Evolutionary conservation across 495 filamentous ascomycete genomes (phyloP).

Genomic region (Aspergillus conjunctus): DNA sequence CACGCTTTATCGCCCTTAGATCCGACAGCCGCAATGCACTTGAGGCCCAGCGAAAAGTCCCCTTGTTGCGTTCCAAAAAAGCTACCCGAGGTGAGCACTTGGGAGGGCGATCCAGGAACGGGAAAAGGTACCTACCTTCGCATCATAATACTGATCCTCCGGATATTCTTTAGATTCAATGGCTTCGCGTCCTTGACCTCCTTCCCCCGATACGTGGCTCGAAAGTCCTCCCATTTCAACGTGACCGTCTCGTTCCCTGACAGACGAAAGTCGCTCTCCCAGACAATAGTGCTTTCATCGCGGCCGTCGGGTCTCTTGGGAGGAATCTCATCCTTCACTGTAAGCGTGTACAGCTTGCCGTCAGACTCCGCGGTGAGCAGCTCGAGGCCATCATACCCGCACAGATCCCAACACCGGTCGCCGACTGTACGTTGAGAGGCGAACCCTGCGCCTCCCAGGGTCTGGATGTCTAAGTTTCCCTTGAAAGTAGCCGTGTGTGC

Average conservation of each 20-base stretch:
- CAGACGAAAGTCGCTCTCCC: conserved; percentile 44
- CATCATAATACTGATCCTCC: conserved; percentile 72
- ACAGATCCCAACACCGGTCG: conserved; percentile 55
- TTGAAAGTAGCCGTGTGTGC: conserved; percentile 51
- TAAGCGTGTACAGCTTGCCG: conserved; percentile 68
- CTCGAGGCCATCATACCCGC: conserved; percentile 56
- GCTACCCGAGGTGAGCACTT: conserved; percentile 39
- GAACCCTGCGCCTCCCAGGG: conserved; percentile 81
- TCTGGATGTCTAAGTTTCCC: conserved; percentile 70
- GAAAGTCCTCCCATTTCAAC: conserved; percentile 63
- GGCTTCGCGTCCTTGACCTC: conserved; percentile 55
- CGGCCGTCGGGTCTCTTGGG: conserved; percentile 58
- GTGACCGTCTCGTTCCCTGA: conserved; percentile 29
- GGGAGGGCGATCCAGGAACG: neutral
- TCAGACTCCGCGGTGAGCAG: conserved; percentile 38
- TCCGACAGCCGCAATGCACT: conserved; percentile 40
- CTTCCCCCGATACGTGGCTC: conserved; percentile 71
- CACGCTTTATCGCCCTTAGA: too few species aligned
- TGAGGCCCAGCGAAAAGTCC: conserved; percentile 60
- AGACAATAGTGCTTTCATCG: conserved; percentile 60
- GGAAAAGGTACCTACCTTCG: conserved; percentile 61
- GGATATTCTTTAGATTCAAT: conserved; percentile 60
- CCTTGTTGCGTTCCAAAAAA: conserved; percentile 79
- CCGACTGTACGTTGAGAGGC: conserved; percentile 72
- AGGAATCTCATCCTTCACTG: conserved; percentile 67